These are phyloP conservation scores for Periconia digitata DNA, from an alignment of 2,329 filamentous ascomycete species.

Conservation along the genomic window DNA sequence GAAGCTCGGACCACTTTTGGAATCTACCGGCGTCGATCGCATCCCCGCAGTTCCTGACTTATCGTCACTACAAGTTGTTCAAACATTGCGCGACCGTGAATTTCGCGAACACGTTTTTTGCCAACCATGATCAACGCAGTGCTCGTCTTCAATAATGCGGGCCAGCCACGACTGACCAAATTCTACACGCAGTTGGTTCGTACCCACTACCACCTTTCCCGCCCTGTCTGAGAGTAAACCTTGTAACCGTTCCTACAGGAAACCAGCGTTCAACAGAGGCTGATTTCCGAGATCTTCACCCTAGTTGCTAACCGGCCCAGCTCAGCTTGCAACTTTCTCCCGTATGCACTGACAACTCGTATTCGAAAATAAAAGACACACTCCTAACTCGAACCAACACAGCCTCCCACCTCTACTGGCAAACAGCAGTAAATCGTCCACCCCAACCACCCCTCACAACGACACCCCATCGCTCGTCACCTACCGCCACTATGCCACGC, in stretches of 20 bases:
- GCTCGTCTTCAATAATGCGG: constrained; percentile 97
- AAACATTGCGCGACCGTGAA: neutral
- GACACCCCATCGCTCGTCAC: constrained; percentile 94
- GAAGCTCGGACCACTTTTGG: constrained; percentile 10
- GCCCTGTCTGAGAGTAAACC: neutral
- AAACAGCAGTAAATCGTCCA: constrained; percentile 48
- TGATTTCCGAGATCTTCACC: constrained; percentile 96
- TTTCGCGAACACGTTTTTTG: neutral
- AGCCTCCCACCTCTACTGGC: constrained; percentile 65
- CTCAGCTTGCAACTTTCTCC: constrained; percentile 97
- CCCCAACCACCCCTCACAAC: constrained; percentile 64
- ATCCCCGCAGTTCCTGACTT: constrained; percentile 3
- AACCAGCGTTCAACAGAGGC: constrained; percentile 92
- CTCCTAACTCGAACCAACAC: constrained; percentile 54
- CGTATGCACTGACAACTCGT: constrained; percentile 46
- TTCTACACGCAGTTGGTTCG: constrained; percentile 94
- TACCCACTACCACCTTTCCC: neutral
- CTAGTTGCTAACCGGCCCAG: constrained; percentile 88
- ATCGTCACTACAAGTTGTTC: neutral
- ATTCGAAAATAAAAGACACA: constrained; percentile 8
- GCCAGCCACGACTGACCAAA: constrained; percentile 93
- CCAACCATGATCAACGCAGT: constrained; percentile 92
- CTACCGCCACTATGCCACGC: constrained; percentile 95
- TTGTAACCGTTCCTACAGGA: constrained; percentile 61
- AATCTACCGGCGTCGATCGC: neutral